Evolutionary conservation across 1,284 basidiomycete species (phyloP), one percentile per base, ranked within the genome.

Genomic region (Malassezia pachydermatis): DNA sequence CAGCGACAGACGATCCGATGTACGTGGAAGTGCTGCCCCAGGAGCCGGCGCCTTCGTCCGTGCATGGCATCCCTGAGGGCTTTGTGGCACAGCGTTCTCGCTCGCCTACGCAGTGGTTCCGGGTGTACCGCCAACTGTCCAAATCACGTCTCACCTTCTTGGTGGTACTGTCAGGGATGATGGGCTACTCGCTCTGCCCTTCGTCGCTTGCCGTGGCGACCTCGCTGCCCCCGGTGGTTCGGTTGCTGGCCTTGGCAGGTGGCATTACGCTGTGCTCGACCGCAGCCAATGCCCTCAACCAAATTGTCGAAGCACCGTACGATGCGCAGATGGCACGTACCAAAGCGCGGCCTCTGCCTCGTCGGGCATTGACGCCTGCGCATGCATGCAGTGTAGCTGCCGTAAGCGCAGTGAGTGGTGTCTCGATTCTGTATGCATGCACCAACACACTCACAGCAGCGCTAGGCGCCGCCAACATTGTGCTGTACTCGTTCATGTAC

Each of bases 261-360:
- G 94, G 94, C 30, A 96, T 90, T 0, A 81, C 84, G 0, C 78
- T 98, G 29, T 95, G 89, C 70, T 86, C 84, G 4, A 86, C 89
- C 1, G 86, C 88, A 0, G 94, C 94, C 20, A 96, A 96, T 70
- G 79, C 90, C 0, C 78, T 95, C 60, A 99, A 99, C 74, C 89
- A 99, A 73, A 76, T 98, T 3, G 83, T 90, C 65, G 94, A 99
- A 73, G 78, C 86, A 3, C 94, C 94, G 0, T 86, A 92, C 55
- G 94, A 99, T 69, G 89, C 94, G 0, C 94, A 99, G 72, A 98
- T 96, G 82, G 78, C 82, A 0, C 81, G 94, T 30, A 99, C 94
- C 0, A 80, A 90, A 14, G 82, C 78, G 39, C 77, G 94, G 20
- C 90, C 90, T 0, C 80, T 99, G n/a, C 88, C 89, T 0, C 80